phyloP scores from a whole-genome alignment of 257 asterid species.

The Ballota nigra region DNA sequence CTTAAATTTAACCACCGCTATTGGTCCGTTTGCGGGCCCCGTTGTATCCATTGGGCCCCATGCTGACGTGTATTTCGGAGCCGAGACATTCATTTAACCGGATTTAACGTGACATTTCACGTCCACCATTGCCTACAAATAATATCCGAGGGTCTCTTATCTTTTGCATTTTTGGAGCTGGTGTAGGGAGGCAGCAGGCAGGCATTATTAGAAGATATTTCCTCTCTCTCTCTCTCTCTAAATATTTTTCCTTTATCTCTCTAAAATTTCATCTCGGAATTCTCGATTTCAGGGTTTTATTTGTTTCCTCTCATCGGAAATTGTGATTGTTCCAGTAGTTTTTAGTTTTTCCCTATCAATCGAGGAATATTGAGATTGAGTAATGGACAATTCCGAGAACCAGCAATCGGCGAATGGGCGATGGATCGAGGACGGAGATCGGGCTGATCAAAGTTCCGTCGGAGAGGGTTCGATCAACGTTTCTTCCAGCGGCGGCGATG shows the following conservation, averaged over 20 bases:
- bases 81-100: constrained; percentile 23
- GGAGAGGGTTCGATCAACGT: constrained; percentile 35
- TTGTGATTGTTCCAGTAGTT: constrained; percentile 4
- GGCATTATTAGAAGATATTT: constrained; percentile 20
- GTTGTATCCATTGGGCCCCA: constrained; percentile 22
- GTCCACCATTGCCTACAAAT: constrained; percentile 37
- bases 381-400: constrained; percentile 54
- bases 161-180: constrained; percentile 16
- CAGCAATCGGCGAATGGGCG: constrained; percentile 37
- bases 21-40: constrained; percentile 28
- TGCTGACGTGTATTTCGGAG: constrained; percentile 45
- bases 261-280: constrained; percentile 15
- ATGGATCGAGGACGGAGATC: constrained; percentile 40
- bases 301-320: neutral
- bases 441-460: constrained; percentile 36
- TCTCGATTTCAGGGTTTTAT: constrained; percentile 17
- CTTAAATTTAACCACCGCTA: constrained; percentile 9
- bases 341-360: constrained; percentile 14
- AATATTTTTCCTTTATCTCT: neutral
- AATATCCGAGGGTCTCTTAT: neutral
- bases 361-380: constrained; percentile 19
- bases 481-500: constrained; percentile 29
- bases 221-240: constrained; percentile 10
- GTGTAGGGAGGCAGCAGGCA: constrained; percentile 10
- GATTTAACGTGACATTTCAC: constrained; percentile 21